phyloP scores from a whole-genome alignment of 164 flowering plant species.

The Nymphaea colorata region DNA sequence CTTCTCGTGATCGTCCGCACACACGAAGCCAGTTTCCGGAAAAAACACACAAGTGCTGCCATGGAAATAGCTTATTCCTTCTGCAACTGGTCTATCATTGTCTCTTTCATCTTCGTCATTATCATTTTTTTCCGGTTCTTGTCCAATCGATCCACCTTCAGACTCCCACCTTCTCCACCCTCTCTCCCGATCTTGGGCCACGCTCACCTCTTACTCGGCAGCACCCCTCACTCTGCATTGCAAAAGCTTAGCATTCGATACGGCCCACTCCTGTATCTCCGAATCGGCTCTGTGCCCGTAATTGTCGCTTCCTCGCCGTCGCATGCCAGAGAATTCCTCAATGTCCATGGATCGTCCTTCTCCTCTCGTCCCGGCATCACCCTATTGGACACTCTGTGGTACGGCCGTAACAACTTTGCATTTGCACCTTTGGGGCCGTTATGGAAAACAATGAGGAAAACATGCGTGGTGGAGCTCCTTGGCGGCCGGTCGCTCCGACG shows the following conservation, averaged over 20 bases:
- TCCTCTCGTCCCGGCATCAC: conserved; percentile 17
- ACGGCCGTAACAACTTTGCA: too few relatives aligned
- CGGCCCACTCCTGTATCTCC: conserved; percentile 45
- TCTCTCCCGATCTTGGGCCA: conserved; percentile 48
- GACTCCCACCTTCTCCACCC: conserved; percentile 45
- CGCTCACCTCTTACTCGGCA: conserved; percentile 37
- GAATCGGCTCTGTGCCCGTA: conserved; percentile 35
- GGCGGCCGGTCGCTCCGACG: conserved; percentile 22
- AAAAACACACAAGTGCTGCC: too few relatives aligned
- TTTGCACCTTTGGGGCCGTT: too few relatives aligned
- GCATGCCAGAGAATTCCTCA: conserved; percentile 34
- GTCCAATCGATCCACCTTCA: conserved; percentile 1
- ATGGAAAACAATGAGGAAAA: conserved; percentile 41
- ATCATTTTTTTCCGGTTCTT: too few relatives aligned
- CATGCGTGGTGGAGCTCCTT: conserved; percentile 35
- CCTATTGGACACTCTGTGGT: conserved; percentile 24
- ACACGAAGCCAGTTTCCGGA: too few relatives aligned
- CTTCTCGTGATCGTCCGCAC: too few relatives aligned
- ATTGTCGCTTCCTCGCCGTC: conserved; percentile 36
- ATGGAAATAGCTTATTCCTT: too few relatives aligned
- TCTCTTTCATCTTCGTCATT: too few relatives aligned
- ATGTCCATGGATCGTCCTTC: conserved; percentile 36
- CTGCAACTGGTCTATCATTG: too few relatives aligned
- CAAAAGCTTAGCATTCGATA: conserved; percentile 25
- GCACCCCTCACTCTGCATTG: conserved; percentile 35